A percentile compares a stretch with the other conserved stretches of the same genome.
Conservation (phyloP, 768 basidiomycete genomes). For the Suillus tomentosus region DNA sequence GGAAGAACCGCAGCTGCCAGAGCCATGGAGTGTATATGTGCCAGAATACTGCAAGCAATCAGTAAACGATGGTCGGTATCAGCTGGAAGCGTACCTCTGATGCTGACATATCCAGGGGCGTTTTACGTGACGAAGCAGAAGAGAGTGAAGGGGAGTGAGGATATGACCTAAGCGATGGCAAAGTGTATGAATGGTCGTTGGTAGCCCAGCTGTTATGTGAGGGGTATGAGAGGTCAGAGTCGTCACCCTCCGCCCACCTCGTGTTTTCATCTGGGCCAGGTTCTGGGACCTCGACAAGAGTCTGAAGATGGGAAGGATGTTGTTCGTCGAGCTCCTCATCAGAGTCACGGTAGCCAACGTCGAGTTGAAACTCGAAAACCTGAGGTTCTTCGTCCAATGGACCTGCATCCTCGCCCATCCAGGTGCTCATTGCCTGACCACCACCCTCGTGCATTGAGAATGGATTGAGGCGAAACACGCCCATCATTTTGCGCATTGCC, state of each 20-base stretch:
- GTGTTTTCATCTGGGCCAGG: slow-evolving; percentile 21
- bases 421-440: slow-evolving; percentile 43
- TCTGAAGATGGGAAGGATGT: slow-evolving; percentile 17
- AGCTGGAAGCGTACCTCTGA: slow-evolving; percentile 27
- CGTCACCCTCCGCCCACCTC: slow-evolving; percentile 28
- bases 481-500: slow-evolving; percentile 77
- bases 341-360: slow-evolving; percentile 32
- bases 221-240: slow-evolving; percentile 23
- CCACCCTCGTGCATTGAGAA: slow-evolving; percentile 65
- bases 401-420: slow-evolving; percentile 53
- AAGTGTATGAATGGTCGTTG: slow-evolving; percentile 30
- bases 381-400: slow-evolving; percentile 62
- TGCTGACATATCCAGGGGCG: slow-evolving; percentile 24
- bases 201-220: slow-evolving; percentile 31
- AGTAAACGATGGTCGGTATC: background rate
- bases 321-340: slow-evolving; percentile 18
- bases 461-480: slow-evolving; percentile 73
- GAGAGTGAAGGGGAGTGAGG: slow-evolving; percentile 31
- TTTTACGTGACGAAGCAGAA: slow-evolving; percentile 28
- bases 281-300: slow-evolving; percentile 14
- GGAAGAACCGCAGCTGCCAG: slow-evolving; percentile 32
- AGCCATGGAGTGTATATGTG: slow-evolving; percentile 26
- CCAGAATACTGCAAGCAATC: slow-evolving; percentile 22
- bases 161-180: slow-evolving; percentile 31
- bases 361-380: slow-evolving; percentile 68